phyloP scores from a whole-genome alignment of 2,329 filamentous ascomycete genomes.

The Hirsutella minnesotensis region DNA sequence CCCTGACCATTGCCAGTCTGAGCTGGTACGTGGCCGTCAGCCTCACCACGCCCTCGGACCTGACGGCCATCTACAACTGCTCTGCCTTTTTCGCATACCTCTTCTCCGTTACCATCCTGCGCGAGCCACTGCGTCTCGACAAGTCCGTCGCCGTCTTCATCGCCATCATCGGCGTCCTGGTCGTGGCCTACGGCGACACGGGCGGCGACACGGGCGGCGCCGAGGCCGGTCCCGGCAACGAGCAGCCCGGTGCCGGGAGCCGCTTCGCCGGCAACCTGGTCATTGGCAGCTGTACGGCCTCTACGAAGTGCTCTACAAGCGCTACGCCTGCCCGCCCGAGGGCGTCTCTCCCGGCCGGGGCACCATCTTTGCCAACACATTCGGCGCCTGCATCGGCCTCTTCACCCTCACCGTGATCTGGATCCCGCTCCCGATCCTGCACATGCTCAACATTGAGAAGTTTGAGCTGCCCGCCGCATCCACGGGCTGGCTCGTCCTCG shows the following conservation, averaged over 20 bases:
- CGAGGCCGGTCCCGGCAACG: constrained; percentile 14
- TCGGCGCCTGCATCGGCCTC: constrained; percentile 73
- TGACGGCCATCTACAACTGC: constrained; percentile 99
- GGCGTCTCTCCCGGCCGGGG: constrained; percentile 75
- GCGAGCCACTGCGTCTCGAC: constrained; percentile 70
- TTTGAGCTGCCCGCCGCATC: constrained; percentile 73
- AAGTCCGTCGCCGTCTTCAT: constrained; percentile 81
- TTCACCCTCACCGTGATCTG: constrained; percentile 85
- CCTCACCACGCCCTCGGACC: constrained; percentile 81
- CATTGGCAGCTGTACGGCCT: constrained; percentile 86
- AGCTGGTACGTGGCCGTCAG: constrained; percentile 95
- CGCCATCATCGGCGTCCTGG: constrained; percentile 77
- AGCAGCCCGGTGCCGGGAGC: constrained; percentile 35
- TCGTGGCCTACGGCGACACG: constrained; percentile 88
- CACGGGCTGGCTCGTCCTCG: constrained; percentile 66
- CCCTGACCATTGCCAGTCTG: constrained; percentile 79
- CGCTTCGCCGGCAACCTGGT: constrained; percentile 78
- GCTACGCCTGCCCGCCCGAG: constrained; percentile 82
- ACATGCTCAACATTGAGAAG: constrained; percentile 63
- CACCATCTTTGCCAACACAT: constrained; percentile 90
- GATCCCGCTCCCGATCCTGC: constrained; percentile 80
- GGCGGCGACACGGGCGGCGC: constrained; percentile 29
- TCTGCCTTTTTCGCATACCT: constrained; percentile 97
- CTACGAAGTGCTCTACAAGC: constrained; percentile 96
- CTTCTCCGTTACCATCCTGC: constrained; percentile 82